phyloP scores from a whole-genome alignment of 2,329 filamentous ascomycete species.

The Aphanoascus verrucosus region DNA sequence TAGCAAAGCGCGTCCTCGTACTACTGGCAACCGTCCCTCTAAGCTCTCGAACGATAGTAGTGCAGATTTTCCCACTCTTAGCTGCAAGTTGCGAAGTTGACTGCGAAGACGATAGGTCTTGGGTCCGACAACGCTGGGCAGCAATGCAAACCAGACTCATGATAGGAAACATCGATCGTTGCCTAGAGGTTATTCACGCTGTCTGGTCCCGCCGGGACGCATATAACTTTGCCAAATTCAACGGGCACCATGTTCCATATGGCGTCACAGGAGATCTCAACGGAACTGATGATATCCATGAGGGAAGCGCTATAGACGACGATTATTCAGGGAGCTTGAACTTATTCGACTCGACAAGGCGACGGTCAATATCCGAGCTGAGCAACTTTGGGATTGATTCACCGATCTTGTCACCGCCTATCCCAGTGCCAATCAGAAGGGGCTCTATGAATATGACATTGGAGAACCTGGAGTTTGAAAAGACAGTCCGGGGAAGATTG shows the following conservation, averaged over 20 bases:
- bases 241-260: constrained; percentile 20
- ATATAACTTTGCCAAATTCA: constrained; percentile 35
- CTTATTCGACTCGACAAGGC: background rate
- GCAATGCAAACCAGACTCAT: constrained; percentile 52
- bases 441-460: constrained; percentile 25
- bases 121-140: constrained; percentile 54
- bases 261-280: constrained; percentile 18
- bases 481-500: constrained; percentile 54
- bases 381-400: background rate
- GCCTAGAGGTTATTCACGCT: constrained; percentile 53
- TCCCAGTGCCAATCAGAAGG: background rate
- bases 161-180: constrained; percentile 57
- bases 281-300: constrained; percentile 6
- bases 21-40: constrained; percentile 54
- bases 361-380: background rate
- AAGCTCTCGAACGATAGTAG: constrained; percentile 52
- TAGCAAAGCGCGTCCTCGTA: constrained; percentile 52
- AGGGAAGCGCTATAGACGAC: constrained; percentile 3
- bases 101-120: constrained; percentile 49
- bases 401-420: background rate
- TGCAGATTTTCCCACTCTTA: constrained; percentile 60
- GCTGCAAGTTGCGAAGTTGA: constrained; percentile 56
- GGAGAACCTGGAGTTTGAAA: constrained; percentile 45
- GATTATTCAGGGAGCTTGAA: background rate
- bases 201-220: constrained; percentile 55